Base-by-base conservation (phyloP, 164 flowering plant species). In the Euptelea pleiosperma region DNA sequence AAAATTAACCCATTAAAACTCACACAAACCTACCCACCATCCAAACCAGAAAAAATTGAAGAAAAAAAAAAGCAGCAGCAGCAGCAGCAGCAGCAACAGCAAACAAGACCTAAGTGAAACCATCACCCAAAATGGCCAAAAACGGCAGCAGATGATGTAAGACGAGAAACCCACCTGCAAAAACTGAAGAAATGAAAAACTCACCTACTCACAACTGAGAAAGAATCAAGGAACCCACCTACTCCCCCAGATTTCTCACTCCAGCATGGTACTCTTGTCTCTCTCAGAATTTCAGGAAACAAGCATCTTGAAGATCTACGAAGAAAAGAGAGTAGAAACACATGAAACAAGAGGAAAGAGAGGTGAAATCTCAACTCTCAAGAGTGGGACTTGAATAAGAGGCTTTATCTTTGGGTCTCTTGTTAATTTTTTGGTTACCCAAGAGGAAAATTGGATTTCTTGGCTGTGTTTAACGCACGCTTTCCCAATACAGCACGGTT, bases 401-500 rank as follows among this genome's bases (percentile, higher is more conserved):
- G 53, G 21, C 25, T 49, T 30, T 6, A 11, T n/a, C 34, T n/a
- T 30, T 19, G 28, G 30, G 3, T 15, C 53, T 49, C 24, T 26
- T 18, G 25, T 9, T 8, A 25, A 30, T 49, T 49, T 15, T 19
- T 49, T 15, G 31, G 25, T 53, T 25, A 44, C 44, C 43, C 24
- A 34, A 55, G 41, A 21, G 26, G 36, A 45, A 36, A 65, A 41
- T 45, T 63, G 61, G 61, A 53, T 64, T 60, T 65, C 55, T 55
- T 61, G 33, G 54, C 24, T 11, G 15, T 58, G 53, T 43, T 60
- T 45, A 36, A 50, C 47, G 50, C 75, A 72, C 69, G 55, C 44
- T 63, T 63, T 60, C 71, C 71, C 19, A 67, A 63, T 50, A 55
- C 36, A 69, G 57, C 69, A 60, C 65, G 16, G 61, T 57, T 58